Percentiles rank a stretch among this genome's conserved stretches.
phyloP scores from a whole-genome alignment of 2,329 filamentous ascomycete species.

The Metarhizium anisopliae region DNA sequence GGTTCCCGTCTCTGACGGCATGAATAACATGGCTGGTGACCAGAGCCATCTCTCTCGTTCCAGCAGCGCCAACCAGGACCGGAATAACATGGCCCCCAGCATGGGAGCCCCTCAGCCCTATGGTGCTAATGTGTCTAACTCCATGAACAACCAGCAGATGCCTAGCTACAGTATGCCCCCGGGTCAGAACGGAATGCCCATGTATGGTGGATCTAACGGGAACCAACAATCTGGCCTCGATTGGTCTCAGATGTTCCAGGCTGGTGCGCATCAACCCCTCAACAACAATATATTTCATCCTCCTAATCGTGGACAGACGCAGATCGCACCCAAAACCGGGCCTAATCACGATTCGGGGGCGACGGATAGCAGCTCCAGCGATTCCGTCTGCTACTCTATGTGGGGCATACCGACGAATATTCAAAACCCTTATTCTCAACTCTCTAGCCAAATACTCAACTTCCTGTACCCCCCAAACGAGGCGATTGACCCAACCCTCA shows the following conservation, averaged over 20 bases:
- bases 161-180: constrained; percentile 56
- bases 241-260: constrained; percentile 72
- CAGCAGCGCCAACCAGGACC: constrained; percentile 48
- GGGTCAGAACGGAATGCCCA: constrained; percentile 54
- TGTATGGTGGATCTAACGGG: constrained; percentile 51
- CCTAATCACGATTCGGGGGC: constrained; percentile 45
- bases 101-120: constrained; percentile 47
- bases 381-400: constrained; percentile 40
- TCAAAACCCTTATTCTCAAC: constrained; percentile 42
- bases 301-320: constrained; percentile 59
- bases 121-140: constrained; percentile 46
- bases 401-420: constrained; percentile 37
- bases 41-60: constrained; percentile 54
- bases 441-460: constrained; percentile 46
- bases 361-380: constrained; percentile 36
- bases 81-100: constrained; percentile 44
- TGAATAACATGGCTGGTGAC: constrained; percentile 51
- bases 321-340: constrained; percentile 61
- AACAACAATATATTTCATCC: constrained; percentile 43
- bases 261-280: constrained; percentile 58
- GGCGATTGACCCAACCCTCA: constrained; percentile 41
- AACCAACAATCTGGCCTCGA: constrained; percentile 58
- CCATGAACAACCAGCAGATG: constrained; percentile 58
- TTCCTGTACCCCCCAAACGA: constrained; percentile 44
- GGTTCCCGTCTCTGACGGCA: constrained; percentile 46